Conservation (phyloP, 345 rosid genomes). For the Corchorus capsularis region DNA sequence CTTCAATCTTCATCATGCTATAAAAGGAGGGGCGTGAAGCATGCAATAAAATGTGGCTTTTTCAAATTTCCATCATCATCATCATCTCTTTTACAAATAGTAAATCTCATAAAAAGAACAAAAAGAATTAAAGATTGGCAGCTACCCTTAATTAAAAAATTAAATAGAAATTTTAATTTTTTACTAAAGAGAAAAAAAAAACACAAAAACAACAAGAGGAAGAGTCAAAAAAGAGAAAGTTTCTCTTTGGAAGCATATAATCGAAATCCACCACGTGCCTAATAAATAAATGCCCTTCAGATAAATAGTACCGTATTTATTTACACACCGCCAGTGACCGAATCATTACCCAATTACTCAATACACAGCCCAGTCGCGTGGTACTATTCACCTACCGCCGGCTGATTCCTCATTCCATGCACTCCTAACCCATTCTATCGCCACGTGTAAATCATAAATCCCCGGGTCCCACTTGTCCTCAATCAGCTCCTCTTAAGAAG, state of each 20-base stretch:
- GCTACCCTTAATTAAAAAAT: neutral
- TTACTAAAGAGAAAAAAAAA: neutral
- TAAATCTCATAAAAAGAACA: neutral
- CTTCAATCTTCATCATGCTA: neutral
- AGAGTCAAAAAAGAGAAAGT: neutral
- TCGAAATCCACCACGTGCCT: neutral
- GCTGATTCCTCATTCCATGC: constrained; percentile 14
- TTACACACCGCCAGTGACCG: neutral
- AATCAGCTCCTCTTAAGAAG: constrained; percentile 4
- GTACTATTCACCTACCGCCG: constrained; percentile 6
- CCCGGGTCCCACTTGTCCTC: constrained; percentile 25
- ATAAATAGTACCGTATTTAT: neutral
- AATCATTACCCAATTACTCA: constrained; percentile 15
- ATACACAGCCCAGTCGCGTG: neutral
- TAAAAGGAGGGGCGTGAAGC: neutral
- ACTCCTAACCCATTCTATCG: neutral
- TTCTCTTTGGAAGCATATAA: neutral
- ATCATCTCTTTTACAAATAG: neutral
- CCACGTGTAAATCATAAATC: constrained; percentile 23
- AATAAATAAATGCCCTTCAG: neutral
- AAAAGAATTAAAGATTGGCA: neutral
- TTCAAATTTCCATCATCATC: neutral
- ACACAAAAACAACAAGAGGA: neutral
- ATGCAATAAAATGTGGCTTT: constrained; percentile 11
- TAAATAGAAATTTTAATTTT: neutral